Conservation (phyloP, 2,329 filamentous ascomycete species). For the Xylariomycetidae sp. region DNA sequence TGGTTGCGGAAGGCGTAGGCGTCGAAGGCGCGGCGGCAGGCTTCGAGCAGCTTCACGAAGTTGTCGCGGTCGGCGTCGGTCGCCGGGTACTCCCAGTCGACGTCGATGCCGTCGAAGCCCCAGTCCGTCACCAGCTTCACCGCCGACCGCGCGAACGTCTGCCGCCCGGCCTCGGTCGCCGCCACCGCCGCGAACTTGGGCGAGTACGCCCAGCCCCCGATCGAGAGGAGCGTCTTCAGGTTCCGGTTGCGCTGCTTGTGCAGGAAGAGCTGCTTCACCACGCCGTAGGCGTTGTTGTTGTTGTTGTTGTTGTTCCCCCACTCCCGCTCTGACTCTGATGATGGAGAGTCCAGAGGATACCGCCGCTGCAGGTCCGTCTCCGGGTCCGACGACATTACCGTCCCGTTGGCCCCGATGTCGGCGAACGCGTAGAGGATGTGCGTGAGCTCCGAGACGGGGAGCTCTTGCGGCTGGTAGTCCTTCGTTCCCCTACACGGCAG, state of each 20-base stretch:
- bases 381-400: slow-evolving; percentile 53
- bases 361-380: slow-evolving; percentile 64
- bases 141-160: slow-evolving; percentile 63
- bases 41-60: slow-evolving; percentile 38
- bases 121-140: slow-evolving; percentile 66
- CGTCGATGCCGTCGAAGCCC: slow-evolving; percentile 53
- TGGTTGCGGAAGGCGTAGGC: slow-evolving; percentile 21
- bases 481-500: slow-evolving; percentile 38
- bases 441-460: slow-evolving; percentile 65
- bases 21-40: slow-evolving; percentile 33
- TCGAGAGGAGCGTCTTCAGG: slow-evolving; percentile 73
- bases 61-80: slow-evolving; percentile 34
- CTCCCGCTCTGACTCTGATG: too few species aligned
- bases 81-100: slow-evolving; percentile 53
- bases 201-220: slow-evolving; percentile 78
- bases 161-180: slow-evolving; percentile 56
- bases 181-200: slow-evolving; percentile 62
- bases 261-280: slow-evolving; percentile 70
- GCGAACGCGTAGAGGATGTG: slow-evolving; percentile 64
- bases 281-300: slow-evolving; percentile 68
- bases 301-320: slow-evolving; percentile 3
- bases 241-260: slow-evolving; percentile 73
- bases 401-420: slow-evolving; percentile 40
- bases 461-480: slow-evolving; percentile 60
- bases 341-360: slow-evolving; percentile 61